Percentiles rank a stretch among this genome's conserved stretches.
Evolutionary conservation across 2,329 filamentous ascomycete genomes (phyloP).

Genomic region (Colletotrichum orchidophilum): DNA sequence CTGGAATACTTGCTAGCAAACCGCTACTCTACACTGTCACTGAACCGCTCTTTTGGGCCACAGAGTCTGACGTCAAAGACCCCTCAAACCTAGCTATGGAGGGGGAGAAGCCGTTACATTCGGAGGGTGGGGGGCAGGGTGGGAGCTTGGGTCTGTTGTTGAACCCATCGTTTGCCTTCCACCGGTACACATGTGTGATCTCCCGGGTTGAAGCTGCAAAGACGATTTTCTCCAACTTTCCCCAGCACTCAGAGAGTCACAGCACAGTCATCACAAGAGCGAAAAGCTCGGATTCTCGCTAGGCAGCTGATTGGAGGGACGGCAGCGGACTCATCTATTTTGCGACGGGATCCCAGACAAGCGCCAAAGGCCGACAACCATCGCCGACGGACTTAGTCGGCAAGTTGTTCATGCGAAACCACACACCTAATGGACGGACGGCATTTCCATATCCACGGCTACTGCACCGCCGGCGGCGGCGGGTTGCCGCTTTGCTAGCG

Average conservation of each 20-base stretch:
- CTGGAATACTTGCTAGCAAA: background rate
- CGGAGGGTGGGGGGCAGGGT: background rate
- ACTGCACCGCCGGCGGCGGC: slow-evolving; percentile 8
- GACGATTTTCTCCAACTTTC: background rate
- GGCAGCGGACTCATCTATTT: background rate
- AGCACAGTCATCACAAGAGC: background rate
- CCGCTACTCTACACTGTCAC: background rate
- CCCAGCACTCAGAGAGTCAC: background rate
- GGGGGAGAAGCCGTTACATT: background rate
- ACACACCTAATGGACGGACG: background rate
- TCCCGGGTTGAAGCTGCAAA: background rate
- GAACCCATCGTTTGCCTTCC: background rate
- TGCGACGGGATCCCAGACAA: background rate
- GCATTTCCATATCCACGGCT: background rate
- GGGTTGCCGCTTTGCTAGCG: slow-evolving; percentile 3
- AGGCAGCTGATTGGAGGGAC: background rate
- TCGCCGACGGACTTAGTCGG: background rate
- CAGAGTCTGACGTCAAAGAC: background rate
- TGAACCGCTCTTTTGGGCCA: background rate
- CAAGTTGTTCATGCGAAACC: background rate
- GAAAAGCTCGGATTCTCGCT: background rate
- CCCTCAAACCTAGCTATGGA: background rate
- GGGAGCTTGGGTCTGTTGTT: slow-evolving; percentile 11
- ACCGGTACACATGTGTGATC: background rate
- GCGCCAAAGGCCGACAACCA: background rate